phyloP scores from a whole-genome alignment of 176 grass and related monocot genomes.

The Tillandsia leiboldiana region DNA sequence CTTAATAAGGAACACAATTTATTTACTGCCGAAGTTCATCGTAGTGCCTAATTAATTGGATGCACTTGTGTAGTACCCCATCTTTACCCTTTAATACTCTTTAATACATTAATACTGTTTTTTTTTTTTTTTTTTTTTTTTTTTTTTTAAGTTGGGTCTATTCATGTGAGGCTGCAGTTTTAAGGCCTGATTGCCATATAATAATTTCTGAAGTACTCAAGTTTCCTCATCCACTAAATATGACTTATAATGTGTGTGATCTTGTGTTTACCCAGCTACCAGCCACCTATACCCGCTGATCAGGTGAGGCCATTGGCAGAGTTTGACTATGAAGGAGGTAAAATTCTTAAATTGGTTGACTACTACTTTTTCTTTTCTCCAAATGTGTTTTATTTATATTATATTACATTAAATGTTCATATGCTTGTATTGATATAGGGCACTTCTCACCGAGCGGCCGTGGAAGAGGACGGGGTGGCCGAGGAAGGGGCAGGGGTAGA shows the following conservation, averaged over 20 bases:
- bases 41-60: too few species aligned
- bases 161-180: too few species aligned
- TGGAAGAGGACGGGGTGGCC: slow-evolving; percentile 21
- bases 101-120: too few species aligned
- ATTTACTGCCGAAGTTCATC: not conserved
- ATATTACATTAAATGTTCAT: not conserved
- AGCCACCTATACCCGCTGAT: slow-evolving; percentile 54
- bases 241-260: slow-evolving; percentile 4
- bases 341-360: not conserved
- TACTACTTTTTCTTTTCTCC: not conserved
- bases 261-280: slow-evolving; percentile 35
- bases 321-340: slow-evolving; percentile 35
- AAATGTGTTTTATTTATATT: not conserved
- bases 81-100: too few species aligned
- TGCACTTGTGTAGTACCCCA: too few species aligned
- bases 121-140: too few species aligned
- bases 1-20: not conserved
- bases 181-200: not conserved
- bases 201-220: not conserved
- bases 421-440: slow-evolving; percentile 15
- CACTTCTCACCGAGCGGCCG: slow-evolving; percentile 29
- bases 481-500: slow-evolving; percentile 48
- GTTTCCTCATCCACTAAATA: slow-evolving; percentile 5
- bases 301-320: slow-evolving; percentile 54
- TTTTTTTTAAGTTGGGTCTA: too few species aligned